These are phyloP conservation scores for Umbelopsis sp. DNA, from an alignment of 371 early-diverging fungal genomes.

Conservation along the genomic window DNA sequence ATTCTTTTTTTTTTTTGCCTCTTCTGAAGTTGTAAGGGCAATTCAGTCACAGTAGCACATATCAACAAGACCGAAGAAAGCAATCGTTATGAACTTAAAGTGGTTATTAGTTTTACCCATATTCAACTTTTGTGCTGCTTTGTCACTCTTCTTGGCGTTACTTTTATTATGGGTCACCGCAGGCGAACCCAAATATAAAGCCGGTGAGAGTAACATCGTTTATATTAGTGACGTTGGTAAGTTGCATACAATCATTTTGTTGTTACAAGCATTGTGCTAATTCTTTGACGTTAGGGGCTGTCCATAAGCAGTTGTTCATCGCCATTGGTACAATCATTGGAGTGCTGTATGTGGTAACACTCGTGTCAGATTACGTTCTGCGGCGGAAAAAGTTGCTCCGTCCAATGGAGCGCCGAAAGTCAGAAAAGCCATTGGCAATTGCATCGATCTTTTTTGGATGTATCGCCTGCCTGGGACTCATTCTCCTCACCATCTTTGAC, in stretches of 20 bases:
- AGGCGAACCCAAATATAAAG: neutral
- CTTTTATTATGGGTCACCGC: neutral
- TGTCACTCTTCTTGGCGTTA: neutral
- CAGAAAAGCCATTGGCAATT: neutral
- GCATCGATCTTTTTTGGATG: neutral
- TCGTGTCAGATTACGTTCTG: neutral
- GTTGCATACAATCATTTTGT: neutral
- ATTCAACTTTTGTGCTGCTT: neutral
- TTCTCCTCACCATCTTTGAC: constrained; percentile 16
- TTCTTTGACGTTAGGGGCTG: neutral
- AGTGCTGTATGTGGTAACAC: neutral
- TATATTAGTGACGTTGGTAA: constrained; percentile 20
- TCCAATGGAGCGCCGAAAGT: neutral
- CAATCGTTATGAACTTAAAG: neutral
- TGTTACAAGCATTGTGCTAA: neutral
- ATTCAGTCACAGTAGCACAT: too few relatives aligned
- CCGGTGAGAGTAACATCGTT: constrained; percentile 1
- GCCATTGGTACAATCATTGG: neutral
- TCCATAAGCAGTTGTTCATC: constrained; percentile 1
- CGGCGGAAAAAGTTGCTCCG: neutral
- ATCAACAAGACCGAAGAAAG: neutral
- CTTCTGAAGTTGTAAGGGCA: too few relatives aligned
- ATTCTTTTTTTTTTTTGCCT: too few relatives aligned
- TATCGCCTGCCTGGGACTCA: neutral
- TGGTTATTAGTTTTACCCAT: constrained; percentile 1